These are phyloP conservation scores for Kluyveromyces nonfermentans DNA, from an alignment of 805 yeast species.

Conservation along the genomic window DNA sequence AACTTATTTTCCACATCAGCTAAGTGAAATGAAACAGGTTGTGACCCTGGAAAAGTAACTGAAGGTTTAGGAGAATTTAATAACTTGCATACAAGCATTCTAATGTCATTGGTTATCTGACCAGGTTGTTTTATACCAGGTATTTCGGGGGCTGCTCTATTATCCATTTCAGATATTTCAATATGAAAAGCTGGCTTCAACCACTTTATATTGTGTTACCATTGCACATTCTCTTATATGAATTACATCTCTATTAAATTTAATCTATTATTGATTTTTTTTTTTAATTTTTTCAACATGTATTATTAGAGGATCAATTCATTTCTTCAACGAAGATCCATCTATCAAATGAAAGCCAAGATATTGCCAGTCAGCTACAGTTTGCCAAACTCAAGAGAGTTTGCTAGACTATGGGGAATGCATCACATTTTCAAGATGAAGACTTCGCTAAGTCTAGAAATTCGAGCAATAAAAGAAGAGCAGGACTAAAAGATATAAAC, in stretches of 20 bases:
- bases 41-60: conserved; percentile 75
- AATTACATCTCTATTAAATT: not conserved
- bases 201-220: not conserved
- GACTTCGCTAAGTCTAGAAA: not conserved
- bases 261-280: not conserved
- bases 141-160: conserved; percentile 61
- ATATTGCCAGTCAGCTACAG: not conserved
- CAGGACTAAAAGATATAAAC: conserved; percentile 17
- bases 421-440: conserved; percentile 2
- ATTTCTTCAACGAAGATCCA: not conserved
- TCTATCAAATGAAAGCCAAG: not conserved
- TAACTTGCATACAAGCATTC: conserved; percentile 56
- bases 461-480: conserved; percentile 8
- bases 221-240: not conserved
- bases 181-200: not conserved
- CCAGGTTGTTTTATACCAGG: conserved; percentile 80
- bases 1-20: conserved; percentile 58
- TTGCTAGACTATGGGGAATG: not conserved
- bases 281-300: not conserved
- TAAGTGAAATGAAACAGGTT: conserved; percentile 84
- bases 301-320: not conserved
- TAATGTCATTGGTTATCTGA: conserved; percentile 57
- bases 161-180: conserved; percentile 14
- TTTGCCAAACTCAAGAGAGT: not conserved
- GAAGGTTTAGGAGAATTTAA: conserved; percentile 43